These are phyloP conservation scores for Heritiera littoralis DNA, from an alignment of 345 rosid genomes.

Conservation along the genomic window DNA sequence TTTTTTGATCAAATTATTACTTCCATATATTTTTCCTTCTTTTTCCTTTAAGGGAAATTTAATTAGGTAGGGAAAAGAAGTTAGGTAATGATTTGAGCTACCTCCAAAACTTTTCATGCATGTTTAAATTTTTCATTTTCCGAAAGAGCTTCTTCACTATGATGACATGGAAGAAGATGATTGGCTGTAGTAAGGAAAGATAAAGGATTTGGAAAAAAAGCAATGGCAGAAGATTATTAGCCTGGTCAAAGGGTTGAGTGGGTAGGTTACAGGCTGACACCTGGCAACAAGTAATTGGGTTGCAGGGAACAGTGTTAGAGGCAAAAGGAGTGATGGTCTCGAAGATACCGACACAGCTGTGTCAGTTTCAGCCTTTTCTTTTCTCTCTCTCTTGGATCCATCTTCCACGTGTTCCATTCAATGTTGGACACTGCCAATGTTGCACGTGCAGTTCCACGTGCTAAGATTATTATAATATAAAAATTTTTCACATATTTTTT, in stretches of 20 bases:
- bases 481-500: too few species aligned
- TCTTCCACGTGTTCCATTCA: too few species aligned
- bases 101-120: too few species aligned
- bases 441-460: conserved; percentile 30
- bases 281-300: conserved; percentile 17
- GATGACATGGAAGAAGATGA: background rate
- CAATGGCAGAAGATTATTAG: background rate
- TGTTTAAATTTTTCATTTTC: background rate
- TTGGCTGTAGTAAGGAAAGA: background rate
- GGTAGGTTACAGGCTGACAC: background rate
- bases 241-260: conserved; percentile 29
- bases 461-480: background rate
- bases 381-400: background rate
- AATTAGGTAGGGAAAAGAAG: background rate
- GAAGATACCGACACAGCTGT: conserved; percentile 22
- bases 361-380: background rate
- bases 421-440: background rate
- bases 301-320: conserved; percentile 12
- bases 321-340: background rate
- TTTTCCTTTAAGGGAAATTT: too few species aligned
- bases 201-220: background rate
- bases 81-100: too few species aligned
- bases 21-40: too few species aligned
- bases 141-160: too few species aligned
- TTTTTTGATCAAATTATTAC: too few species aligned